Percentiles rank a stretch among this genome's conserved stretches.
These are phyloP conservation scores for Talaromyces wortmannii DNA, from an alignment of 495 filamentous ascomycete genomes.

Conservation along the genomic window DNA sequence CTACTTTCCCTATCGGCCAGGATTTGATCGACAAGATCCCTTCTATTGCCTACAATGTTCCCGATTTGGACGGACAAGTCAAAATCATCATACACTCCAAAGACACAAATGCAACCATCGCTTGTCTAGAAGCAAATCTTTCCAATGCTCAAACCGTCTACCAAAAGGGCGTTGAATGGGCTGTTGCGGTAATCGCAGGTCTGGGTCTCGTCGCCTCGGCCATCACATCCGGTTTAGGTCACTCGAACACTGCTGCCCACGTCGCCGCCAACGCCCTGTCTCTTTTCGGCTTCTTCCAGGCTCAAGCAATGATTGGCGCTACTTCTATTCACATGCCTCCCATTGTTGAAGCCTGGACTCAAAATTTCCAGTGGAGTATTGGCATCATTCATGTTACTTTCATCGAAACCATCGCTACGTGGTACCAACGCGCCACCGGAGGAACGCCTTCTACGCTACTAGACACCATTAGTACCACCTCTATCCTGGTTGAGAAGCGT, in stretches of 20 bases:
- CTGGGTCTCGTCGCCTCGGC: conserved; percentile 78
- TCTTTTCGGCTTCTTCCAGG: conserved; percentile 92
- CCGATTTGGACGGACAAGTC: conserved; percentile 88
- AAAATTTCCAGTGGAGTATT: conserved; percentile 99
- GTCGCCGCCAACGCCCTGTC: conserved; percentile 90
- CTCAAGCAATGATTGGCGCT: conserved; percentile 92
- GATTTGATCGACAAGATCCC: conserved; percentile 61
- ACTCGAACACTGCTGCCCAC: conserved; percentile 96
- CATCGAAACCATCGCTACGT: conserved; percentile 81
- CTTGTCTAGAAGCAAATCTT: conserved; percentile 82
- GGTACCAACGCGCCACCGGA: conserved; percentile 94
- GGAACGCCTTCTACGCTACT: conserved; percentile 79
- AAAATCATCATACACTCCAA: conserved; percentile 68
- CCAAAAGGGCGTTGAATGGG: conserved; percentile 83
- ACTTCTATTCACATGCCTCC: conserved; percentile 80
- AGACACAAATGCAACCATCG: conserved; percentile 55
- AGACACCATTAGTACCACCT: conserved; percentile 63
- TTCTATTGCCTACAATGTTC: conserved; percentile 78
- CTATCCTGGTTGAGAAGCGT: conserved; percentile 80
- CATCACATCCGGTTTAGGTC: conserved; percentile 72
- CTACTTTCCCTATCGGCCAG: conserved; percentile 54
- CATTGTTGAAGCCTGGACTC: conserved; percentile 88
- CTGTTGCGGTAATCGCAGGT: conserved; percentile 78
- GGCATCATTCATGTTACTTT: conserved; percentile 88
- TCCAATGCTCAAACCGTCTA: conserved; percentile 94